Base-by-base conservation (phyloP, 1,284 basidiomycete species). In the Trichosporon coremiiforme region DNA sequence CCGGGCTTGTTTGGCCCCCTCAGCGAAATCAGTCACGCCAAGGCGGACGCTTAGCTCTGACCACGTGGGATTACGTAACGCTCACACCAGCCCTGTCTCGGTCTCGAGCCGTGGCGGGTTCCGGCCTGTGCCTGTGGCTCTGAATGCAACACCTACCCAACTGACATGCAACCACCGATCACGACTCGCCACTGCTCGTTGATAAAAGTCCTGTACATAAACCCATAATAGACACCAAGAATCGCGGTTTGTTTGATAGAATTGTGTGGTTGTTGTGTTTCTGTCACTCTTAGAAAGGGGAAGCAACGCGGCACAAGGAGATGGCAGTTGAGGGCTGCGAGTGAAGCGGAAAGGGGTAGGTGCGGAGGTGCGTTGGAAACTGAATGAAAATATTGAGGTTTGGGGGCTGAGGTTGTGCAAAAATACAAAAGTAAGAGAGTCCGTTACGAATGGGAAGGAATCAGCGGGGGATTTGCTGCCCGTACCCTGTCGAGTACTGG, bases 401-500 rank as follows among this genome's bases (percentile, higher is more conserved):
- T 25, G 25, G 25, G 25, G 41, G 41, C 4, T 45, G 41, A 15
- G 41, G 41, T 45, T 25, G 41, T n/a, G 41, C 17, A n/a, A 25
- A 25, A 45, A 45, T 45, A 53, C 22, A 53, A 53, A 22, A 9
- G 25, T 25, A 20, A 25, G 20, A 53, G 50, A 53, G 50, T 45
- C 41, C 41, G 41, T 45, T 45, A 45, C 17, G 41, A 45, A 45
- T 45, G 41, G 50, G 25, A 25, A 25, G 25, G 25, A 25, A 25
- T 53, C n/a, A 62, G n/a, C 57, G 57, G 10, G 57, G 17, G 17
- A 62, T 62, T 9, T 20, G 20, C 57, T 62, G 57, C 29, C 57
- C 57, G 17, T 62, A 62, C 20, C 57, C 57, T 10, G 57, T 62
- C 29, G 57, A 62, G 57, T 33, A 62, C 31, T 62, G 57, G 15